Evolutionary conservation across 148 eudicot species (phyloP).

Genomic region (Polygonum maritimum): DNA sequence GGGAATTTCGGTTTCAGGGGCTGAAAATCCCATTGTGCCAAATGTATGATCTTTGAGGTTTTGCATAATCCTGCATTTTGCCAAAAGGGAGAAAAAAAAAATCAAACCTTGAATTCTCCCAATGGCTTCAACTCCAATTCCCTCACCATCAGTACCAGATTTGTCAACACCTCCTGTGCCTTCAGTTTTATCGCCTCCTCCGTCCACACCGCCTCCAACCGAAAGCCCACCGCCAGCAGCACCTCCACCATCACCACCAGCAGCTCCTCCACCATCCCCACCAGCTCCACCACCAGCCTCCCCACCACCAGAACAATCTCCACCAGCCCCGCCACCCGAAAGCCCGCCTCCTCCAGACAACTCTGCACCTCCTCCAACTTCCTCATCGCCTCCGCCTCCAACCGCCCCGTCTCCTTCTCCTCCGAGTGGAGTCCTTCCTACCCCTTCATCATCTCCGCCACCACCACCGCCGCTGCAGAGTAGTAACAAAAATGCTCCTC

Average conservation of each 20-base stretch:
- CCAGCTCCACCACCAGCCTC: conserved; percentile 11
- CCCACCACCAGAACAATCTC: conserved; percentile 13
- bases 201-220: conserved; percentile 6
- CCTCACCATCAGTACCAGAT: conserved; percentile 18
- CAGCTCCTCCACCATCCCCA: conserved; percentile 12
- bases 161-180: conserved; percentile 17
- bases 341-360: conserved; percentile 8
- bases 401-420: conserved; percentile 10
- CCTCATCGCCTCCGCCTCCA: conserved; percentile 4
- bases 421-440: conserved; percentile 2
- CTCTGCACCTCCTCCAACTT: conserved; percentile 17
- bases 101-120: background rate
- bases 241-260: background rate
- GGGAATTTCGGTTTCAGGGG: background rate
- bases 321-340: conserved; percentile 10
- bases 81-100: conserved; percentile 8
- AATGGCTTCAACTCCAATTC: conserved; percentile 55
- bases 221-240: conserved; percentile 4
- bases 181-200: conserved; percentile 9
- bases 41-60: background rate
- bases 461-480: conserved; percentile 13
- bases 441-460: conserved; percentile 13
- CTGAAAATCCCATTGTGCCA: background rate
- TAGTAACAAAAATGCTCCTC: background rate
- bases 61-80: conserved; percentile 19